Percentiles rank a stretch among this genome's conserved stretches.
Evolutionary conservation across 306 rosid genomes (phyloP).

Genomic region (Fagus sylvatica): DNA sequence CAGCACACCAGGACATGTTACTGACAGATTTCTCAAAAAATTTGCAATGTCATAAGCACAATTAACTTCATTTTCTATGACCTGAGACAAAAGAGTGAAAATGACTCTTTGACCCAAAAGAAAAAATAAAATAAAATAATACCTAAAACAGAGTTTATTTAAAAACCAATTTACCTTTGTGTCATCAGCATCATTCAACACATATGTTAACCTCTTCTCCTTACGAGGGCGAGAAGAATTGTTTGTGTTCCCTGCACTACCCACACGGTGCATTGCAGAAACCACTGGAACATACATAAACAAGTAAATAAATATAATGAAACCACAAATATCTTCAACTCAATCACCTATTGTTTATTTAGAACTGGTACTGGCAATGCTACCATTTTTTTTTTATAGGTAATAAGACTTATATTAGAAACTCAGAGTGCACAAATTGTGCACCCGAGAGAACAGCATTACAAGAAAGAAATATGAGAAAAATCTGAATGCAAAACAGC

Average conservation of each 20-base stretch:
- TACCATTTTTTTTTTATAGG: no score
- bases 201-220: constrained; percentile 92
- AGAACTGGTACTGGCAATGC: background rate
- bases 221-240: constrained; percentile 89
- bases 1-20: background rate
- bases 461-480: no score
- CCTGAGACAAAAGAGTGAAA: background rate
- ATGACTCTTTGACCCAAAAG: constrained; percentile 8
- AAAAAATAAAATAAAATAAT: background rate
- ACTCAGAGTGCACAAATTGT: no score
- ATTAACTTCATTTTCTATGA: background rate
- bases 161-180: constrained; percentile 58
- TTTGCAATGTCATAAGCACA: background rate
- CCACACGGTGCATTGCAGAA: constrained; percentile 97
- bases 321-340: background rate
- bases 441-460: no score
- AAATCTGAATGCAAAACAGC: no score
- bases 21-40: background rate
- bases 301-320: background rate
- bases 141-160: constrained; percentile 1
- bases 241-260: constrained; percentile 85
- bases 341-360: background rate
- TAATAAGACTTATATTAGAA: no score
- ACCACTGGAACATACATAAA: constrained; percentile 30
- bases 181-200: constrained; percentile 79